Conservation (phyloP, 805 yeast species). For the Wickerhamiella domercqiae region DNA sequence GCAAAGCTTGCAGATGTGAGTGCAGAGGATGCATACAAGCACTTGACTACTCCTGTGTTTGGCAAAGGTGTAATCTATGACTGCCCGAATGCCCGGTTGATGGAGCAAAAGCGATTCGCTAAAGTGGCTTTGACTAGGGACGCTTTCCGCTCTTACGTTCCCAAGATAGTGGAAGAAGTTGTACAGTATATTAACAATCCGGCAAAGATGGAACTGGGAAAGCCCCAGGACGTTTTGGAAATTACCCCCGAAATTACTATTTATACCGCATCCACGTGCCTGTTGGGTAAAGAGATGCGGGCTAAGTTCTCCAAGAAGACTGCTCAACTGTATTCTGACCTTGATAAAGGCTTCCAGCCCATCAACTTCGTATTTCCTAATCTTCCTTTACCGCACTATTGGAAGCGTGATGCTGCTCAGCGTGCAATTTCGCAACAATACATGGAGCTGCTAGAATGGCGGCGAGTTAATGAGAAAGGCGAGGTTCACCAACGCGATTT, state of each 20-base stretch:
- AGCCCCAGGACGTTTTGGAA: constrained; percentile 39
- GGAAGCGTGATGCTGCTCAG: constrained; percentile 80
- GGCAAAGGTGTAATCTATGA: constrained; percentile 97
- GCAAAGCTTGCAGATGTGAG: constrained; percentile 79
- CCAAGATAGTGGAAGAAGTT: constrained; percentile 70
- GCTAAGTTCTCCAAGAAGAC: constrained; percentile 63
- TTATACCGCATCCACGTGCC: constrained; percentile 85
- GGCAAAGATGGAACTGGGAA: constrained; percentile 22
- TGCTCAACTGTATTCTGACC: constrained; percentile 73
- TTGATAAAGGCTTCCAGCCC: constrained; percentile 95
- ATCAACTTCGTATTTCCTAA: constrained; percentile 90
- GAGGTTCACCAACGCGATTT: constrained; percentile 78
- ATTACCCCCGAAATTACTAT: constrained; percentile 92
- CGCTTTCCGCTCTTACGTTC: constrained; percentile 73
- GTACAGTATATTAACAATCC: constrained; percentile 39
- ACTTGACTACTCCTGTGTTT: constrained; percentile 97
- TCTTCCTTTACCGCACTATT: constrained; percentile 75
- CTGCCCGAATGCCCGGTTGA: constrained; percentile 80
- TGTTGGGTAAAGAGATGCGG: constrained; percentile 87
- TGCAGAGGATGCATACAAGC: constrained; percentile 92
- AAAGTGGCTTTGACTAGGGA: constrained; percentile 78
- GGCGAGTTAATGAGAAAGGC: constrained; percentile 46
- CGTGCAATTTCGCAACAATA: constrained; percentile 64
- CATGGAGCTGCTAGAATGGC: constrained; percentile 54
- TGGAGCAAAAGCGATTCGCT: constrained; percentile 98